Evolutionary conservation across 306 rosid species (phyloP), one percentile per base, ranked within the genome.

Genomic region (Carpinus viminea): DNA sequence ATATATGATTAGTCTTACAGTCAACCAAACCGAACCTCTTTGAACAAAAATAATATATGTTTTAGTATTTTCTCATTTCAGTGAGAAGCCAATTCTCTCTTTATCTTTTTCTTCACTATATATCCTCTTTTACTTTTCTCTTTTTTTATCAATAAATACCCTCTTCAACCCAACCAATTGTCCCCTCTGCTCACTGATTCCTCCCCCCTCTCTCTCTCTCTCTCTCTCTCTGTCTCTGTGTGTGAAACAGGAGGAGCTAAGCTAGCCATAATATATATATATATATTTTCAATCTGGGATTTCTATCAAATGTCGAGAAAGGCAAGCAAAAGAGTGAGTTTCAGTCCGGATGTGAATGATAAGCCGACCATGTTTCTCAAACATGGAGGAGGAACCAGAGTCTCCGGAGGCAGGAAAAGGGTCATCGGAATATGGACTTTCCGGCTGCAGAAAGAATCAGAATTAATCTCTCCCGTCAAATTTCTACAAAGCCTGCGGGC

Each of bases 291-390:
- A 15, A 7, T 55, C 41, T 46, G 13, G 66, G 73, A 24, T 12
- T 46, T 13, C 4, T n/a, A 51, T 66, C 70, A 66, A 57, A 95
- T 95, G 99, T 80, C 92, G 57, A 88, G 89, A 73, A 87, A 80
- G 78, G 79, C 82, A 24, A 82, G 87, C 79, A 89, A 76, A 74
- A 84, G 93, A 50, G 89, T 86, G 76, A 84, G 91, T 81, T 91
- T 90, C 80, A 93, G 97, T 82, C 92, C 93, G 43, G 94, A 90
- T 68, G 83, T 87, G n/a, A 80, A 87, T 72, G 96, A 91, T 3
- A 84, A 60, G 85, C 93, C 91, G 16, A 66, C 82, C 46, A 83
- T 88, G 17, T 85, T 83, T 76, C 89, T 80, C 53, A 88, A 83
- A 56, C 75, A 83, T 64, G 77, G 80, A 2, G 52, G 70, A 10